These are phyloP conservation scores for Tirmania nivea DNA, from an alignment of 495 filamentous ascomycete genomes.

Conservation along the genomic window DNA sequence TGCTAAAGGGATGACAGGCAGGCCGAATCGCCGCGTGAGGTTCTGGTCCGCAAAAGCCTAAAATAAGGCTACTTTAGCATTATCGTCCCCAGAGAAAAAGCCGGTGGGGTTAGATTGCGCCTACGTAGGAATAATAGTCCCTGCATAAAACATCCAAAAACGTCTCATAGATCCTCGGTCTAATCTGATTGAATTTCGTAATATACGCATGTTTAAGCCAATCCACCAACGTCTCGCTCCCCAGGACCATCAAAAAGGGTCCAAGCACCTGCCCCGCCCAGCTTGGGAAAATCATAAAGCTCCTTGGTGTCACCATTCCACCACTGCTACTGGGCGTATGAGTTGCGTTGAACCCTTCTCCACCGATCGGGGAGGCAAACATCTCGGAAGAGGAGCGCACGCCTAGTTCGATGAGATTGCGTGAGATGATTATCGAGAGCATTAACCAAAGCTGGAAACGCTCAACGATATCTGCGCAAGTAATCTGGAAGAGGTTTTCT, in stretches of 20 bases:
- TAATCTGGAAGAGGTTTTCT: conserved; percentile 89
- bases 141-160: conserved; percentile 87
- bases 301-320: conserved; percentile 40
- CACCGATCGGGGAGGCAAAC: conserved; percentile 17
- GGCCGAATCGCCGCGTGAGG: conserved; percentile 67
- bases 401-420: conserved; percentile 88
- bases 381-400: conserved; percentile 32
- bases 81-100: not conserved
- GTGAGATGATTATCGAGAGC: conserved; percentile 80
- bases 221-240: conserved; percentile 91
- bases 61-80: not conserved
- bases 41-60: conserved; percentile 77
- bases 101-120: conserved; percentile 6
- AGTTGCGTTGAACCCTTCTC: conserved; percentile 11
- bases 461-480: conserved; percentile 91
- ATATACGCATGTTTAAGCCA: conserved; percentile 97
- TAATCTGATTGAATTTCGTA: conserved; percentile 92
- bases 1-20: conserved; percentile 78
- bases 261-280: conserved; percentile 77
- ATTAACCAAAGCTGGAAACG: conserved; percentile 96
- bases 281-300: conserved; percentile 70
- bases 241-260: conserved; percentile 79
- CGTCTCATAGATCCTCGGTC: conserved; percentile 65
- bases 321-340: conserved; percentile 20
- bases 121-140: conserved; percentile 86